A percentile compares a stretch with the other conserved stretches of the same genome.
Conservation (phyloP, 148 eudicot species). For the Gaultheria prostrata region DNA sequence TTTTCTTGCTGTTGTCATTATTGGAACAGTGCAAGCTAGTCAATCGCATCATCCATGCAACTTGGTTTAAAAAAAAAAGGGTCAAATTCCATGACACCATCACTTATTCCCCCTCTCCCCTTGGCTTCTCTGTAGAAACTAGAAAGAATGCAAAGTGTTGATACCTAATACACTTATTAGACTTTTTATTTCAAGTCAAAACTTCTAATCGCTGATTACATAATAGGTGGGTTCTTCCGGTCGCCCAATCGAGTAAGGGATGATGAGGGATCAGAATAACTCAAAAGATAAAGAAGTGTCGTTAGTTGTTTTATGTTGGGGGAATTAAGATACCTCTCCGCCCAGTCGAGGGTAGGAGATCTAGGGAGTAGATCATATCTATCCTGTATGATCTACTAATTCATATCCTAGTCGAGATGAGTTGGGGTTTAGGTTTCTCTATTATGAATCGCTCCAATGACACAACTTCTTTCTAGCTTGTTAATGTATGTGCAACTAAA, state of each 20-base stretch:
- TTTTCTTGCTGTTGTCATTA: not conserved
- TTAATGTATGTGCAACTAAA: not conserved
- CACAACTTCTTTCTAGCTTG: not conserved
- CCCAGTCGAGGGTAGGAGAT: not conserved
- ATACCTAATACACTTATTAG: constrained; percentile 9
- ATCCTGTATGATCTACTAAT: no score
- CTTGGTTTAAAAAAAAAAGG: constrained; percentile 7
- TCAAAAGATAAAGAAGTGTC: not conserved
- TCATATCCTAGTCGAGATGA: not conserved
- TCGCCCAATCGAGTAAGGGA: not conserved
- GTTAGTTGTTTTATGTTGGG: not conserved
- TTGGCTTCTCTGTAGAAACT: not conserved
- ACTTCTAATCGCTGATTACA: not conserved
- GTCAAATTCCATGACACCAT: constrained; percentile 22
- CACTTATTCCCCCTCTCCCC: not conserved
- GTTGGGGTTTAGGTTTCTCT: not conserved
- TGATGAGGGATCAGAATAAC: not conserved
- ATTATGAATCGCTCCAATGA: not conserved
- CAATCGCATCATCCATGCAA: constrained; percentile 7
- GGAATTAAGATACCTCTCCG: no score
- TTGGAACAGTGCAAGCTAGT: not conserved
- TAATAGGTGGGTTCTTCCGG: not conserved
- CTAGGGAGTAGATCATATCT: not conserved
- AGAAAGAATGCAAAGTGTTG: not conserved
- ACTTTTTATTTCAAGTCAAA: constrained; percentile 10